Evolutionary conservation across 805 yeast genomes (phyloP).

Genomic region (Metschnikowia drakensbergensis): DNA sequence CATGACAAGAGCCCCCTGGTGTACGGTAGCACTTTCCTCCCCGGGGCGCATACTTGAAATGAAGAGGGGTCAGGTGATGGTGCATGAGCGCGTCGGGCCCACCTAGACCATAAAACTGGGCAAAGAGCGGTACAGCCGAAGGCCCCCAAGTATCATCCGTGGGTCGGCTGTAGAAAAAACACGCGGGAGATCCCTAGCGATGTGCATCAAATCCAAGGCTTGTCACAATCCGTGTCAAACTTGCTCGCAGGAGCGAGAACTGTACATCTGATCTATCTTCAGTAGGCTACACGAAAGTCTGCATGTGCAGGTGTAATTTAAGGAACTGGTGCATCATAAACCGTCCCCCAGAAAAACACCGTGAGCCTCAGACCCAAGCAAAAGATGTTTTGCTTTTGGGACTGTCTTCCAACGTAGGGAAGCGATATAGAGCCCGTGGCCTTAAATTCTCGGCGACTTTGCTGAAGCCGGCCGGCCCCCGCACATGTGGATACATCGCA

Average conservation of each 20-base stretch:
- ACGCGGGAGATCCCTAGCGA: not conserved
- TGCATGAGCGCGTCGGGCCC: not conserved
- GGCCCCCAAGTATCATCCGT: not conserved
- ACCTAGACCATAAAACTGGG: not conserved
- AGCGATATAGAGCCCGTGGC: not conserved
- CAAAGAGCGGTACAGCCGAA: no score
- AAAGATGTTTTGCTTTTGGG: no score
- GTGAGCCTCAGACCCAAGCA: not conserved
- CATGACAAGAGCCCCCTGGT: not conserved
- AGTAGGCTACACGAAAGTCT: slow-evolving; percentile 1
- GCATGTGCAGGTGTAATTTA: slow-evolving; percentile 1
- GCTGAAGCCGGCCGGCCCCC: not conserved
- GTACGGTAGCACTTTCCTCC: not conserved
- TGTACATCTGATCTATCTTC: not conserved
- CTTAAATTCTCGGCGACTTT: not conserved
- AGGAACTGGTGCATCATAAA: not conserved
- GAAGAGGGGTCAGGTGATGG: slow-evolving; percentile 1
- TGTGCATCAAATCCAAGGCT: not conserved
- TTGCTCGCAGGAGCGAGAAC: not conserved
- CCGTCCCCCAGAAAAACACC: not conserved
- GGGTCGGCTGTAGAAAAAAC: not conserved
- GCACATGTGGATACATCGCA: slow-evolving; percentile 1
- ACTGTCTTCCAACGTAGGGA: no score
- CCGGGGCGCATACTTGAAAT: not conserved
- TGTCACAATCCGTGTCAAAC: not conserved